Percentiles rank a stretch among this genome's conserved stretches.
phyloP scores from a whole-genome alignment of 768 basidiomycete species.

The Boletus pseudo-olivaceus region DNA sequence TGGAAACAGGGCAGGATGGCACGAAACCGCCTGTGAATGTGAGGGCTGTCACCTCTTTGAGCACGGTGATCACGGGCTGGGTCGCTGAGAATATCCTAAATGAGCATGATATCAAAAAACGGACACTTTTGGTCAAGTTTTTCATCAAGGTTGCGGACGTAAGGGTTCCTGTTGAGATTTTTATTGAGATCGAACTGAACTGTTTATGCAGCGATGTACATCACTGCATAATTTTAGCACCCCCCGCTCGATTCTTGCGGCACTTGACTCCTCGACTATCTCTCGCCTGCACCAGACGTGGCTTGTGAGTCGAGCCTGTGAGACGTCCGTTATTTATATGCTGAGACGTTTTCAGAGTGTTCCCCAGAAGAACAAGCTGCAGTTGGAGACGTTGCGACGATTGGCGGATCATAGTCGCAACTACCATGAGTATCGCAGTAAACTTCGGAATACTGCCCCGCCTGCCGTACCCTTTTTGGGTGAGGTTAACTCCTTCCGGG shows the following conservation, averaged over 20 bases:
- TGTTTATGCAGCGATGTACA: conserved; percentile 66
- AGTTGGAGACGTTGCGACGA: conserved; percentile 75
- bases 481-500: conserved; percentile 26
- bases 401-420: conserved; percentile 91
- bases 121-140: conserved; percentile 77
- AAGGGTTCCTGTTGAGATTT: conserved; percentile 32
- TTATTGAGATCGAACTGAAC: conserved; percentile 8
- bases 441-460: conserved; percentile 81
- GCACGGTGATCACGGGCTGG: conserved; percentile 94
- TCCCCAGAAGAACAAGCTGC: conserved; percentile 76
- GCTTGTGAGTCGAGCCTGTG: conserved; percentile 56
- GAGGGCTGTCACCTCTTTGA: conserved; percentile 80
- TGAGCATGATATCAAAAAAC: conserved; percentile 85
- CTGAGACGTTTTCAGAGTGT: conserved; percentile 54
- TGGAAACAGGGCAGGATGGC: conserved; percentile 78
- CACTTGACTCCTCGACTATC: conserved; percentile 94
- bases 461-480: conserved; percentile 96
- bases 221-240: conserved; percentile 87
- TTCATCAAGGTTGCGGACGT: conserved; percentile 93
- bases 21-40: conserved; percentile 64
- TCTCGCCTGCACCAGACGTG: conserved; percentile 90
- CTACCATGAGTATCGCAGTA: conserved; percentile 86
- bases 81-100: conserved; percentile 91
- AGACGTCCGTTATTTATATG: background rate
- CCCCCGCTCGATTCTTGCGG: conserved; percentile 87